Percentiles rank a stretch among this genome's conserved stretches.
Evolutionary conservation across 2,329 filamentous ascomycete genomes (phyloP).

Genomic region (Aspergillus flavus): DNA sequence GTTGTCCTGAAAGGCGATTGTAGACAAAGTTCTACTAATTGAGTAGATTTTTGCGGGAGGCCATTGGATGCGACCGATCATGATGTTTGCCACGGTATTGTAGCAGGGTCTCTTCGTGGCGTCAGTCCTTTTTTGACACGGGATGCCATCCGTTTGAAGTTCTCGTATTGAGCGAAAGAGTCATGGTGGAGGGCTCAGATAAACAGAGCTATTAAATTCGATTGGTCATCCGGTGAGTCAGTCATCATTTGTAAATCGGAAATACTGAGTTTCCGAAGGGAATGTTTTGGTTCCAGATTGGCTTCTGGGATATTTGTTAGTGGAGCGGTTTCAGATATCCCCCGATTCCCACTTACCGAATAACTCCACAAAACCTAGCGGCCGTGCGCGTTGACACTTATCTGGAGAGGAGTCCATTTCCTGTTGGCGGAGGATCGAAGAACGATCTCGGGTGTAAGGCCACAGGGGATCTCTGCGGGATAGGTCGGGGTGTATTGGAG

Average conservation of each 20-base stretch:
- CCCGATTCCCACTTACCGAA: background rate
- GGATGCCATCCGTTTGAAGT: background rate
- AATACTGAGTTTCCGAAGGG: background rate
- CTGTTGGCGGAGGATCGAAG: background rate
- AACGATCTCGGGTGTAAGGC: constrained; percentile 11
- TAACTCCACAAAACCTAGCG: background rate
- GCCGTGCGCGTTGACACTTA: background rate
- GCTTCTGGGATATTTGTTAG: background rate
- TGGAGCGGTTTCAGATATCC: background rate
- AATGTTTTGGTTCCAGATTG: no score
- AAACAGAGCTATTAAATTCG: no score
- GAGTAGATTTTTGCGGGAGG: background rate
- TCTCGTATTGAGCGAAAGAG: background rate
- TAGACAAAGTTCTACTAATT: background rate
- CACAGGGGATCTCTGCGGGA: background rate
- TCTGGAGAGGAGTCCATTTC: background rate
- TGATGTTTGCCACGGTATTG: background rate
- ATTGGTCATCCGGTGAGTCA: background rate
- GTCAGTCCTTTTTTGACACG: background rate
- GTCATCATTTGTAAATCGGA: background rate
- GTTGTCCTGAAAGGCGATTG: background rate
- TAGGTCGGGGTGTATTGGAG: background rate
- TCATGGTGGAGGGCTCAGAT: background rate
- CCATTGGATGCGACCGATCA: background rate
- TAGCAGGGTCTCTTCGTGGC: background rate